Percentiles rank a stretch among this genome's conserved stretches.
These are phyloP conservation scores for Lophium mytilinum DNA, from an alignment of 495 filamentous ascomycete species.

Conservation along the genomic window DNA sequence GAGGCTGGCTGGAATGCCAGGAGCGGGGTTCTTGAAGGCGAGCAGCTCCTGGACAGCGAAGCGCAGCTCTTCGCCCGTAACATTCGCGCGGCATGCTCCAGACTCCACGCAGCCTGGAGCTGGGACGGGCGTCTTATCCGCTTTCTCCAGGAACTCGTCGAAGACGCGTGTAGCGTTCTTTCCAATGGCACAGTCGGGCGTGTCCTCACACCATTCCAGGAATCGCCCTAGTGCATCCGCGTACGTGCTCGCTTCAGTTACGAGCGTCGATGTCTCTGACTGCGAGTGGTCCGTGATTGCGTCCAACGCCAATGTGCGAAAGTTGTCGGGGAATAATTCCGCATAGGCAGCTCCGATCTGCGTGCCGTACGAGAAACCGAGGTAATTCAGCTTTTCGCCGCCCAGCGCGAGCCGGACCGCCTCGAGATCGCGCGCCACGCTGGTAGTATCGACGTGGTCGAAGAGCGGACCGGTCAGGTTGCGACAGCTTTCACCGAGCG, in stretches of 20 bases:
- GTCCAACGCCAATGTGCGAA: slow-evolving; percentile 8
- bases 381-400: slow-evolving; percentile 16
- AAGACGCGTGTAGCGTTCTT: slow-evolving; percentile 28
- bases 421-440: slow-evolving; percentile 38
- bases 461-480: slow-evolving; percentile 29
- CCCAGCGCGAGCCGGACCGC: slow-evolving; percentile 36
- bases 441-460: slow-evolving; percentile 37
- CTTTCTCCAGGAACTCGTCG: slow-evolving; percentile 20
- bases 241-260: slow-evolving; percentile 28
- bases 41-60: not conserved
- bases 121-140: slow-evolving; percentile 29
- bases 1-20: not conserved
- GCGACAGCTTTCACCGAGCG: slow-evolving; percentile 33
- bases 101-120: slow-evolving; percentile 29
- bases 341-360: slow-evolving; percentile 8
- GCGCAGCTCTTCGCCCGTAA: slow-evolving; percentile 16
- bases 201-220: slow-evolving; percentile 31
- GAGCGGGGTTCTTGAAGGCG: not conserved
- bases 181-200: slow-evolving; percentile 25
- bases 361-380: slow-evolving; percentile 12
- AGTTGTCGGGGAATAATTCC: slow-evolving; percentile 4
- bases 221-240: slow-evolving; percentile 32
- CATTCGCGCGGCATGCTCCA: slow-evolving; percentile 21
- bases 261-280: slow-evolving; percentile 25
- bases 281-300: slow-evolving; percentile 26